A percentile compares a stretch with the other conserved stretches of the same genome.
These are phyloP conservation scores for Neurospora sp. DNA, from an alignment of 495 filamentous ascomycete genomes.

Conservation along the genomic window DNA sequence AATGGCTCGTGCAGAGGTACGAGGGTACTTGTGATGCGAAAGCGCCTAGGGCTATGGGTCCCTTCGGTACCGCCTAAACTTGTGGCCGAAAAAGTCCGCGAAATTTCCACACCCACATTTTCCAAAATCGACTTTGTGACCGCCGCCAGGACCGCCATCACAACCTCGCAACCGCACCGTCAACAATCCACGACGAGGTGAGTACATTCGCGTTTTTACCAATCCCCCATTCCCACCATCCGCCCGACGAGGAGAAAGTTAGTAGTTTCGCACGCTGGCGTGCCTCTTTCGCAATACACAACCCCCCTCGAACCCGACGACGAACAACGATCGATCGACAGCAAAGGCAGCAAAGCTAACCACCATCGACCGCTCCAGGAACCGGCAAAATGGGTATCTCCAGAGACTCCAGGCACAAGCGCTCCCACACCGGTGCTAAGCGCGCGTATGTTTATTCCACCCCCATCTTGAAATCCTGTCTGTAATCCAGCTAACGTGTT, in stretches of 20 bases:
- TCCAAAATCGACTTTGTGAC: slow-evolving; percentile 15
- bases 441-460: slow-evolving; percentile 41
- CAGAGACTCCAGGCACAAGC: slow-evolving; percentile 98
- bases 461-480: not conserved
- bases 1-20: not conserved
- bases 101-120: slow-evolving; percentile 20
- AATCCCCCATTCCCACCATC: not conserved
- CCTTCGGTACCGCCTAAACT: slow-evolving; percentile 14
- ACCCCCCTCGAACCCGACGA: not conserved
- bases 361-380: slow-evolving; percentile 15
- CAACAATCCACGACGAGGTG: slow-evolving; percentile 17
- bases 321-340: not conserved
- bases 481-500: slow-evolving; percentile 9
- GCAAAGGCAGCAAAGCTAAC: slow-evolving; percentile 8
- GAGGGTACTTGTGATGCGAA: not conserved
- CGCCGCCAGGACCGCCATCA: slow-evolving; percentile 5
- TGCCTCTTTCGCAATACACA: not conserved
- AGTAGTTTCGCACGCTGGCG: not conserved
- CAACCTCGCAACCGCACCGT: slow-evolving; percentile 12
- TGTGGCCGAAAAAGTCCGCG: slow-evolving; percentile 18
- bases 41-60: not conserved
- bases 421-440: slow-evolving; percentile 94
- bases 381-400: slow-evolving; percentile 89
- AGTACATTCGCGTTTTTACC: not conserved
- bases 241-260: not conserved